Conservation (phyloP, 768 basidiomycete species). For the Collybiopsis confluens region DNA sequence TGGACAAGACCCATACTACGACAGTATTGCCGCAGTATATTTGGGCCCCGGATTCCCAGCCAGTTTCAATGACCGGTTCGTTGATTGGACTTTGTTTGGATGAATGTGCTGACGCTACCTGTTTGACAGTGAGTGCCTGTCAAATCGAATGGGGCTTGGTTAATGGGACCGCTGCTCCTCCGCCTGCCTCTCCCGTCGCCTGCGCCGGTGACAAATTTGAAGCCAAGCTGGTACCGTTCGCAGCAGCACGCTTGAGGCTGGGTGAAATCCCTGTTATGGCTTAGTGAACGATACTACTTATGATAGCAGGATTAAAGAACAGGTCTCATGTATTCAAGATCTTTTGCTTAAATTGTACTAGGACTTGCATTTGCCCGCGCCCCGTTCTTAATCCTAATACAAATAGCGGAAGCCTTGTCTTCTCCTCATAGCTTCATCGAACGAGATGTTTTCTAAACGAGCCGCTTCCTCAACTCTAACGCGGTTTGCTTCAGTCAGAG, state of each 20-base stretch:
- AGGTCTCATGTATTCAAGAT: too few species aligned
- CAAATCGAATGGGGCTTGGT: conserved; percentile 32
- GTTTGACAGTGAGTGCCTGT: conserved; percentile 24
- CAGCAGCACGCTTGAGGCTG: conserved; percentile 32
- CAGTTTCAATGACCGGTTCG: conserved; percentile 31
- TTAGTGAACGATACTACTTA: background rate
- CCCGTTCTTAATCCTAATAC: conserved; percentile 29
- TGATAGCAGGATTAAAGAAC: background rate
- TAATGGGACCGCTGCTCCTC: conserved; percentile 29
- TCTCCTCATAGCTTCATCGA: conserved; percentile 37
- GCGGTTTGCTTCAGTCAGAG: conserved; percentile 26
- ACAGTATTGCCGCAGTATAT: conserved; percentile 31
- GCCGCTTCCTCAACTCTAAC: conserved; percentile 42
- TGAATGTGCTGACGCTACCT: background rate
- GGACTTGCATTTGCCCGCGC: too few species aligned
- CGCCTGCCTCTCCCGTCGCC: conserved; percentile 28
- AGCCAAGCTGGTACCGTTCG: conserved; percentile 37
- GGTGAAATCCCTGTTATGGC: conserved; percentile 37
- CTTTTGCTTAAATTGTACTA: too few species aligned
- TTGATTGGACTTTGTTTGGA: background rate
- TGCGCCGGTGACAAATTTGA: conserved; percentile 27
- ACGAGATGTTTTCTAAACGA: conserved; percentile 36
- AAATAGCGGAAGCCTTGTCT: conserved; percentile 41
- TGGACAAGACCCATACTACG: conserved; percentile 23
- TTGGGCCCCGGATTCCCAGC: conserved; percentile 35